A percentile compares a stretch with the other conserved stretches of the same genome.
Evolutionary conservation across 805 yeast genomes (phyloP).

Genomic region (Wickerhamiella nectarea): DNA sequence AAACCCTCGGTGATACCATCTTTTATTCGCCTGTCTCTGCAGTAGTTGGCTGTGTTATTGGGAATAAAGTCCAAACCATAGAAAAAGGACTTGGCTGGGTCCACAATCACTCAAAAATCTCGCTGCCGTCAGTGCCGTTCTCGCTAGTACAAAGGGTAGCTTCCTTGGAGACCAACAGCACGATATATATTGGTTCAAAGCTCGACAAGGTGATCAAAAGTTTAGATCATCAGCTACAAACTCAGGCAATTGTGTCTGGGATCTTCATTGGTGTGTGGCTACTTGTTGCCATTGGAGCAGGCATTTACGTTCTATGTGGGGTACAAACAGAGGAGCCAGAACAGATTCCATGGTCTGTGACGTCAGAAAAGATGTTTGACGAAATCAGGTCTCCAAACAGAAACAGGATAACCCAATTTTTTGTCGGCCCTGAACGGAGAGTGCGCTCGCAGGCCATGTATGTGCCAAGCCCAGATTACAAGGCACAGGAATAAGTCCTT

Average conservation of each 20-base stretch:
- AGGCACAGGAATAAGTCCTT: too few relatives aligned
- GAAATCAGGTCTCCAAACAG: not conserved
- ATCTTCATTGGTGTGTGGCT: slow-evolving; percentile 15
- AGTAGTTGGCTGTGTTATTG: slow-evolving; percentile 68
- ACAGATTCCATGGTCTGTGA: slow-evolving; percentile 2
- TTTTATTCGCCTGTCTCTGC: slow-evolving; percentile 48
- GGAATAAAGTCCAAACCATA: slow-evolving; percentile 50
- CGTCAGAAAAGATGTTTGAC: slow-evolving; percentile 1
- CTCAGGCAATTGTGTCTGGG: slow-evolving; percentile 14
- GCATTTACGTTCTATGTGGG: not conserved
- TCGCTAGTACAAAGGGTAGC: not conserved
- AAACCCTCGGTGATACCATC: slow-evolving; percentile 55
- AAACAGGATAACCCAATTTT: slow-evolving; percentile 2
- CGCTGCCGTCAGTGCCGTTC: slow-evolving; percentile 33
- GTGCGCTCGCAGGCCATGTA: not conserved
- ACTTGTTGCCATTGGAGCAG: slow-evolving; percentile 9
- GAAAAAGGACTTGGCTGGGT: slow-evolving; percentile 74
- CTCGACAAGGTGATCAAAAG: not conserved
- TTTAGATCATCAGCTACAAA: slow-evolving; percentile 8
- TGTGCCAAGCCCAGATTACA: not conserved
- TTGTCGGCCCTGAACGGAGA: slow-evolving; percentile 8
- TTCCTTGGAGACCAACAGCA: not conserved
- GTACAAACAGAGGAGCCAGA: not conserved
- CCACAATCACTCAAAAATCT: slow-evolving; percentile 43
- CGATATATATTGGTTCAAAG: not conserved